These are phyloP conservation scores for Nothomitra cinnamomea DNA, from an alignment of 2,329 filamentous ascomycete species.

Conservation along the genomic window DNA sequence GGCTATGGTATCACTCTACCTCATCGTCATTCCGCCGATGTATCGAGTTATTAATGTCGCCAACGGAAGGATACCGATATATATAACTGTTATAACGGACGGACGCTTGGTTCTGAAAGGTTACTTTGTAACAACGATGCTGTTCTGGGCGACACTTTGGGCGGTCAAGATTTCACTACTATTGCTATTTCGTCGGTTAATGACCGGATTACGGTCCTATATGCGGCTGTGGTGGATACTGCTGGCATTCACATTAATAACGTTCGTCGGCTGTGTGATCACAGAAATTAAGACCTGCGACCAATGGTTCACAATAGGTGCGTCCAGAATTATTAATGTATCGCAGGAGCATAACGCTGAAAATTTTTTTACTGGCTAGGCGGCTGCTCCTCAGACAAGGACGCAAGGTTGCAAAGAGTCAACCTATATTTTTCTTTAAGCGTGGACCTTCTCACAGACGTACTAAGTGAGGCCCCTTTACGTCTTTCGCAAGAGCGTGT, in stretches of 20 bases:
- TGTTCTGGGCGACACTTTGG: slow-evolving; percentile 25
- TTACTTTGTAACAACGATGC: slow-evolving; percentile 23
- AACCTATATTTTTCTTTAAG: slow-evolving; percentile 22
- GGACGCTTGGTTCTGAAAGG: slow-evolving; percentile 18
- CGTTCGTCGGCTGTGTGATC: slow-evolving; percentile 21
- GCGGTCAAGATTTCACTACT: slow-evolving; percentile 25
- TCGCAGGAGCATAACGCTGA: background rate
- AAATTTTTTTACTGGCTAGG: slow-evolving; percentile 2
- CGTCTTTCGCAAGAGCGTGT: background rate
- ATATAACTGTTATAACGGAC: slow-evolving; percentile 19
- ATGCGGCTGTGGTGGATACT: slow-evolving; percentile 22
- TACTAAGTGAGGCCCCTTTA: slow-evolving; percentile 17
- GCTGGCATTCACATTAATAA: slow-evolving; percentile 19
- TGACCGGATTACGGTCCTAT: slow-evolving; percentile 19
- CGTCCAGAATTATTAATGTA: background rate
- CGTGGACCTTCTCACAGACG: slow-evolving; percentile 21
- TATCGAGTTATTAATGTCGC: slow-evolving; percentile 17
- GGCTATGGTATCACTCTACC: slow-evolving; percentile 18
- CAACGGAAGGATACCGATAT: slow-evolving; percentile 13
- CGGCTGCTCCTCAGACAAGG: slow-evolving; percentile 15
- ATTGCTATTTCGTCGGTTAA: slow-evolving; percentile 22
- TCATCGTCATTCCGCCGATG: slow-evolving; percentile 20
- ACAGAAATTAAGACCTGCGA: slow-evolving; percentile 16
- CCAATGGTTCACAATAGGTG: background rate
- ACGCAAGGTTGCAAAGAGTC: slow-evolving; percentile 17